Evolutionary conservation across 768 basidiomycete genomes (phyloP).

Genomic region (Steccherinum ochraceum): DNA sequence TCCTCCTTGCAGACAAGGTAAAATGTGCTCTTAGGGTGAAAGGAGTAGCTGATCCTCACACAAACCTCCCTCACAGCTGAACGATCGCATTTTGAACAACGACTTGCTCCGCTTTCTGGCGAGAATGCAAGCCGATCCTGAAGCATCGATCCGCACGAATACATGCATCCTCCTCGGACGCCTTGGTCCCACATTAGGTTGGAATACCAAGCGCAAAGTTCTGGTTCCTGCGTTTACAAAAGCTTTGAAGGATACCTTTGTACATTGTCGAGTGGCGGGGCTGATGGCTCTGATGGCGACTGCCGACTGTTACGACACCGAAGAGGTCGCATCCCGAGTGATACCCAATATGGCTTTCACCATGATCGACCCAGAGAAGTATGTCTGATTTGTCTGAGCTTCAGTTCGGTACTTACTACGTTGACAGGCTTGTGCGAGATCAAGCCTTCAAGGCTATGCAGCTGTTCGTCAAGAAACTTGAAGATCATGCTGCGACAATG

Average conservation of each 20-base stretch:
- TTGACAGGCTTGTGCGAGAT: constrained; percentile 77
- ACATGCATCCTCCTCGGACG: constrained; percentile 95
- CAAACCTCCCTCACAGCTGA: no score
- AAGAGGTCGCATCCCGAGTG: constrained; percentile 86
- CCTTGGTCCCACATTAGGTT: constrained; percentile 76
- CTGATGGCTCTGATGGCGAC: constrained; percentile 96
- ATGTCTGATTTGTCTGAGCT: constrained; percentile 14
- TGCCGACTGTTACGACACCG: constrained; percentile 79
- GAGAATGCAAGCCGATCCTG: constrained; percentile 86
- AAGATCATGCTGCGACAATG: constrained; percentile 76
- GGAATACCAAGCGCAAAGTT: constrained; percentile 93
- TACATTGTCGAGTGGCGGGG: constrained; percentile 90
- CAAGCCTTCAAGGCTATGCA: constrained; percentile 94
- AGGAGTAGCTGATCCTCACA: not conserved
- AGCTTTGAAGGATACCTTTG: constrained; percentile 84
- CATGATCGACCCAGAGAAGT: constrained; percentile 93
- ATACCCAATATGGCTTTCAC: constrained; percentile 79
- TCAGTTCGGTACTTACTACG: not conserved
- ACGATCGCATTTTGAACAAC: constrained; percentile 90
- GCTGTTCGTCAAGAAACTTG: constrained; percentile 78
- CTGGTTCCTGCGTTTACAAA: constrained; percentile 91
- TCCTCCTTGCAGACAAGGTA: constrained; percentile 80
- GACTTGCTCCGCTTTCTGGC: constrained; percentile 91
- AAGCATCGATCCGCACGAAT: constrained; percentile 94
- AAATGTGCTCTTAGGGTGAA: not conserved